Base-by-base conservation (phyloP, 306 rosid species). In the Rosa chinensis region DNA sequence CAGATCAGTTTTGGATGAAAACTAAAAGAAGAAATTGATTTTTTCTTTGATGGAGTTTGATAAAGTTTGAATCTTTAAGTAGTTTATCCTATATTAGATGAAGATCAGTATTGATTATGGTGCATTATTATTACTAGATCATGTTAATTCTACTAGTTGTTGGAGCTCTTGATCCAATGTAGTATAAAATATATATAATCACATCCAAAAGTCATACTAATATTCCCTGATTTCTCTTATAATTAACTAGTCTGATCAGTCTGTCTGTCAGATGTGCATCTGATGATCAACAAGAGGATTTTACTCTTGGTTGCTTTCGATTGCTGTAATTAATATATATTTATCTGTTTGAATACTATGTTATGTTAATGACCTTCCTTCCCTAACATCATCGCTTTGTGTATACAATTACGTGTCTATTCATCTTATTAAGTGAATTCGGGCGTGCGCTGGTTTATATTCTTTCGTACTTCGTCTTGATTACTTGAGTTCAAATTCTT, bases 201-300 rank as follows among this genome's bases (percentile, higher is more conserved):
- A 48, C 45, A 64, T 62, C 84, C 37, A 81, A 66, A 82, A 74
- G 77, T 47, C 79, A 55, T 67, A 55, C 39, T 56, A 58, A 62
- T 49, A 62, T 71, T 86, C 83, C 81, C 64, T 82, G 56, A 35
- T 56, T 83, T 80, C 74, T 81, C 77, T 78, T 84, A 66, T 18
- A 66, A 35, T 64, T 35, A 87, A 81, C 84, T 80, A 82, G 76
- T 83, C 88, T 63, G 69, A 63, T 83, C 88, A 77, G 87, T 79
- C 76, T 23, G 74, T 47, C 74, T 59, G 70, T 59, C 45, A 75
- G 87, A 81, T 76, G 43, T 84, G 83, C 85, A 79, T 77, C 83
- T 72, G 53, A 71, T 71, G 68, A 44, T 66, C 44, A 62, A 74
- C 74, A 32, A 40, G 72, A 70, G 58, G 82, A 74, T 63, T 72